A percentile compares a stretch with the other conserved stretches of the same genome.
These are phyloP conservation scores for Boletus fagicola DNA, from an alignment of 768 basidiomycete species.

Conservation along the genomic window DNA sequence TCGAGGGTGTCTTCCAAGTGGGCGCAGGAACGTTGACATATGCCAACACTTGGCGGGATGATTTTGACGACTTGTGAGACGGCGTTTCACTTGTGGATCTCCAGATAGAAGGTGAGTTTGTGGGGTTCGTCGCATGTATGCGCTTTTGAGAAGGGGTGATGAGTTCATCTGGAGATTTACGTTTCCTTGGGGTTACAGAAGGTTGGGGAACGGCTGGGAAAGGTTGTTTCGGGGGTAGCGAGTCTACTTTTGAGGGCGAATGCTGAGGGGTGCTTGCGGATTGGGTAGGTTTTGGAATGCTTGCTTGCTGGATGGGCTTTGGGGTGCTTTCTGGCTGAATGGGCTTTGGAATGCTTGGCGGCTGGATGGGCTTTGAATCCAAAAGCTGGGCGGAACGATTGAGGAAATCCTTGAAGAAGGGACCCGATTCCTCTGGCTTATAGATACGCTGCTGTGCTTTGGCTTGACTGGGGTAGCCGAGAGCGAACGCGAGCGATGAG, in stretches of 20 bases:
- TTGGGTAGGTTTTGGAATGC: conserved; percentile 15
- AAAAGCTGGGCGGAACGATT: conserved; percentile 45
- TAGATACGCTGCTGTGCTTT: conserved; percentile 35
- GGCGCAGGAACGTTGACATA: conserved; percentile 34
- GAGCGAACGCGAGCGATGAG: conserved; percentile 73
- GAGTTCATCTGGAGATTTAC: conserved; percentile 60
- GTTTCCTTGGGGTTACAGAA: conserved; percentile 62
- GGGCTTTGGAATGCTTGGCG: conserved; percentile 13
- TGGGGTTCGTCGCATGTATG: conserved; percentile 28
- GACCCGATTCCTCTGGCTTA: conserved; percentile 55
- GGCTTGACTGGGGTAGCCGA: conserved; percentile 45
- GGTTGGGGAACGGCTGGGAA: conserved; percentile 7
- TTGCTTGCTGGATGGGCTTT: conserved; percentile 8
- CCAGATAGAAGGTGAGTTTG: conserved; percentile 10
- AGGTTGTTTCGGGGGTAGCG: conserved; percentile 17
- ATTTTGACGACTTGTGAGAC: conserved; percentile 29
- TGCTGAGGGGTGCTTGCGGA: conserved; percentile 15
- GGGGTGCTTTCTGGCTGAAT: conserved; percentile 12
- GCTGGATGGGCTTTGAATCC: conserved; percentile 25
- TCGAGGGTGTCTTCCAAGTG: conserved; percentile 30
- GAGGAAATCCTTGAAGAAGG: conserved; percentile 68
- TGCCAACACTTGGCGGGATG: conserved; percentile 34
- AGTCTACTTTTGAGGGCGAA: conserved; percentile 16
- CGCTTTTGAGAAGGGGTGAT: conserved; percentile 68
- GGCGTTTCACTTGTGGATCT: conserved; percentile 22